phyloP scores from a whole-genome alignment of 2,329 filamentous ascomycete genomes.

The Cytospora piceae region DNA sequence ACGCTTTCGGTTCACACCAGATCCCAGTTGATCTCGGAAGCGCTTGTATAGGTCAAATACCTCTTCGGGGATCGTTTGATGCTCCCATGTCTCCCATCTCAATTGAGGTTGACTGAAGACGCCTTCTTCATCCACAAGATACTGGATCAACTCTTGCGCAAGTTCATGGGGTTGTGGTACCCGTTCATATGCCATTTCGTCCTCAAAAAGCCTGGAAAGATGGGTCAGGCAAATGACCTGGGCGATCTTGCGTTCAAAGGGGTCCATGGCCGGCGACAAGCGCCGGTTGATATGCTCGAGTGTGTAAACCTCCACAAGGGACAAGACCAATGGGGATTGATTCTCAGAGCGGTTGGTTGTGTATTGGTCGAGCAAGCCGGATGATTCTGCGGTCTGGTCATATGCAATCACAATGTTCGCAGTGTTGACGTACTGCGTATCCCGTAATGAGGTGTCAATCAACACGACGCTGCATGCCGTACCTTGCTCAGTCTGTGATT shows the following conservation, averaged over 20 bases:
- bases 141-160: constrained; percentile 48
- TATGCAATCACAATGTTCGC: constrained; percentile 55
- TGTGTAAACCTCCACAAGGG: constrained; percentile 54
- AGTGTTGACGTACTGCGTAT: constrained; percentile 3
- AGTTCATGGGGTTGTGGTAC: constrained; percentile 48
- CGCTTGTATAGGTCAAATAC: constrained; percentile 52
- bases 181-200: constrained; percentile 28
- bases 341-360: constrained; percentile 19
- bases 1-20: constrained; percentile 48
- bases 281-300: constrained; percentile 60
- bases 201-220: constrained; percentile 39
- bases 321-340: constrained; percentile 50
- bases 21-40: constrained; percentile 42
- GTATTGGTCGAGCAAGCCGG: constrained; percentile 38
- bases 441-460: constrained; percentile 18
- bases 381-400: constrained; percentile 53
- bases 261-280: constrained; percentile 44
- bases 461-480: constrained; percentile 26
- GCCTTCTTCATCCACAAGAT: constrained; percentile 28
- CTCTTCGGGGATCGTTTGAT: constrained; percentile 50
- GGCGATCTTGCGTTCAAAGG: constrained; percentile 50
- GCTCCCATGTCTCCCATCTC: constrained; percentile 45
- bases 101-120: constrained; percentile 18
- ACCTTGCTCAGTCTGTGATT: constrained; percentile 26
- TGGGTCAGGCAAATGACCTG: constrained; percentile 42